Base-by-base conservation (phyloP, 768 basidiomycete genomes). In the Auriscalpium microsporum region DNA sequence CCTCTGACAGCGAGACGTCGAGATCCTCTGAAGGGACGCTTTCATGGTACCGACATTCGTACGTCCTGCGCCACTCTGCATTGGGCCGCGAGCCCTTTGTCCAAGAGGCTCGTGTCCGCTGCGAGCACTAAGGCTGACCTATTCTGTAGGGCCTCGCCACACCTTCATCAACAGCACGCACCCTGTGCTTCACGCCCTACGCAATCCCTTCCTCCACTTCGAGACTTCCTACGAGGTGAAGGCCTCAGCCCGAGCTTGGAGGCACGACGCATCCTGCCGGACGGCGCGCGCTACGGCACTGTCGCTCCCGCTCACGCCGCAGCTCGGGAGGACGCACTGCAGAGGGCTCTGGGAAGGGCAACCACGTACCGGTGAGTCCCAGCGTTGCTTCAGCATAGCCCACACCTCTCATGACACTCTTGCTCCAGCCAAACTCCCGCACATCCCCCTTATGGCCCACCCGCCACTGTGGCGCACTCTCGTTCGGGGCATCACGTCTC, bases 121-220 rank as follows among this genome's bases (percentile, higher is more conserved):
- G 17, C 11, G 38, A 23, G 34, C 19, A 1, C 17, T 37, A n/a
- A 49, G 28, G 8, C 40, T 42, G 40, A 13, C 17, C 17, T 42
- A 16, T 48, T 16, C 47, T 19, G 28, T 10, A 48, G 28, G 19
- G 16, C 17, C 21, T 28, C 17, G 47, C 47, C 47, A 19, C 3
- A 48, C 47, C 8, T 8, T 13, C 17, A 42, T 4, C 40, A 42
- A 42, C 40, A 42, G 13, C 40, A 13, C 13, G 40, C 40, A 13
- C 8, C 40, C 40, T 13, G 14, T 21, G 17, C 42, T 52, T 53
- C 52, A 10, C 53, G 50, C 6, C 47, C 54, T 10, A 52, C 52
- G 38, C 58, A 59, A 48, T 53, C 59, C 14, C 36, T 61, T n/a
- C 59, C 59, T 23, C 54, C 59, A 0, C 54, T 61, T 35, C 59